Conservation (phyloP, 225 moss, liverwort and hornwort species). For the Pleurozium schreberi region DNA sequence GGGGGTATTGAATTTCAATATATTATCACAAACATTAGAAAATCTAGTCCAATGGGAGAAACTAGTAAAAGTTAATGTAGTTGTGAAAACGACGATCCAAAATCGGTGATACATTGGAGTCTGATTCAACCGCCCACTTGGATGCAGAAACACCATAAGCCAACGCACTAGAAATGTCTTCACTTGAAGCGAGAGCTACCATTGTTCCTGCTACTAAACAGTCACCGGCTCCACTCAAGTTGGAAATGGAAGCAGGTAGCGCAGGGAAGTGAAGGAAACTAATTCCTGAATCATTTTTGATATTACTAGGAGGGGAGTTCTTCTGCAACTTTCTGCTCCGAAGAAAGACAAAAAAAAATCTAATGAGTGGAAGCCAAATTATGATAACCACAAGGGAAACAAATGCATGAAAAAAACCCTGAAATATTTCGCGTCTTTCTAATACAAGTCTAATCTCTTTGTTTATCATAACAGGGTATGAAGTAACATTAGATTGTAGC, state of each 20-base stretch:
- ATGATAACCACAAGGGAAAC: background rate
- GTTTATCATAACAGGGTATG: background rate
- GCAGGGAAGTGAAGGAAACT: slow-evolving; percentile 63
- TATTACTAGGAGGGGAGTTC: background rate
- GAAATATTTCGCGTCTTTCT: background rate
- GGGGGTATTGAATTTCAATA: background rate
- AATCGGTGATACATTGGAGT: slow-evolving; percentile 42
- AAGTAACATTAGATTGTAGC: background rate
- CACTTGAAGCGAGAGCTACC: slow-evolving; percentile 43
- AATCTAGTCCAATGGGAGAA: background rate
- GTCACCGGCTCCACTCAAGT: slow-evolving; percentile 92
- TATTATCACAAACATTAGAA: background rate
- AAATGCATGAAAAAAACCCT: background rate
- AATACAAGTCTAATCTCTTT: background rate
- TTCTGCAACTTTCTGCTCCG: slow-evolving; percentile 9
- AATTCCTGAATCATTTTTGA: slow-evolving; percentile 8
- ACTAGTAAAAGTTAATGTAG: background rate
- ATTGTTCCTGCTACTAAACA: slow-evolving; percentile 81
- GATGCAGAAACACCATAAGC: slow-evolving; percentile 79
- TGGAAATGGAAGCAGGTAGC: slow-evolving; percentile 63
- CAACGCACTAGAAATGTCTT: slow-evolving; percentile 40
- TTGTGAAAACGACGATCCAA: background rate
- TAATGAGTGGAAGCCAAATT: background rate
- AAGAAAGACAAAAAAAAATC: background rate
- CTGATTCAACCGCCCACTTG: slow-evolving; percentile 85